Percentiles rank a stretch among this genome's conserved stretches.
Evolutionary conservation across 441 rosid species (phyloP).

Genomic region (Mallotus repandus): DNA sequence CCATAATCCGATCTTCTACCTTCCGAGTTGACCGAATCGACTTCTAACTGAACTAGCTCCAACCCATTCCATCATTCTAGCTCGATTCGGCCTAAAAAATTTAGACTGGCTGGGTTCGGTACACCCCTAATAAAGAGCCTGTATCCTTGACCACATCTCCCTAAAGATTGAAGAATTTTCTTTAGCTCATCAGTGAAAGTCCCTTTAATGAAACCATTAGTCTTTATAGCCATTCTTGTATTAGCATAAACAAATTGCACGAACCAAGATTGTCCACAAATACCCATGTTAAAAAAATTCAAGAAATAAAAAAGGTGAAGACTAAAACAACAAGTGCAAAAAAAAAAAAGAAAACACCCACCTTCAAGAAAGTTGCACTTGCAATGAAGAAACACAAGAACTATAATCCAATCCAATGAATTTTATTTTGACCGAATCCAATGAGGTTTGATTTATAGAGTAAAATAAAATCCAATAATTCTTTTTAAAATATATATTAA

Average conservation of each 20-base stretch:
- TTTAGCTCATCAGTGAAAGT: constrained; percentile 61
- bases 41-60: too few species aligned
- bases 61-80: too few species aligned
- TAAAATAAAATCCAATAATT: neutral
- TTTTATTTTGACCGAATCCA: too few species aligned
- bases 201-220: constrained; percentile 44
- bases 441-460: constrained; percentile 1
- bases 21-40: too few species aligned
- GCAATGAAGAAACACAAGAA: too few species aligned
- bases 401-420: too few species aligned
- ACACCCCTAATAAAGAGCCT: too few species aligned
- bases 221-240: constrained; percentile 35
- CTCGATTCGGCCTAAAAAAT: too few species aligned
- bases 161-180: constrained; percentile 57
- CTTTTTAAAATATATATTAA: neutral
- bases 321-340: too few species aligned
- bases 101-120: too few species aligned
- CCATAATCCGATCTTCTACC: too few species aligned
- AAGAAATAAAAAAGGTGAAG: neutral
- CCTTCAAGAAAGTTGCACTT: neutral
- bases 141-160: constrained; percentile 76
- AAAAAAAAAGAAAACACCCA: too few species aligned
- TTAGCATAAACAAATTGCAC: neutral
- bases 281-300: constrained; percentile 4
- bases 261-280: constrained; percentile 2